Evolutionary conservation across 2,329 filamentous ascomycete species (phyloP), one percentile per base, ranked within the genome.

Genomic region (Aspergillus novofumigatus): DNA sequence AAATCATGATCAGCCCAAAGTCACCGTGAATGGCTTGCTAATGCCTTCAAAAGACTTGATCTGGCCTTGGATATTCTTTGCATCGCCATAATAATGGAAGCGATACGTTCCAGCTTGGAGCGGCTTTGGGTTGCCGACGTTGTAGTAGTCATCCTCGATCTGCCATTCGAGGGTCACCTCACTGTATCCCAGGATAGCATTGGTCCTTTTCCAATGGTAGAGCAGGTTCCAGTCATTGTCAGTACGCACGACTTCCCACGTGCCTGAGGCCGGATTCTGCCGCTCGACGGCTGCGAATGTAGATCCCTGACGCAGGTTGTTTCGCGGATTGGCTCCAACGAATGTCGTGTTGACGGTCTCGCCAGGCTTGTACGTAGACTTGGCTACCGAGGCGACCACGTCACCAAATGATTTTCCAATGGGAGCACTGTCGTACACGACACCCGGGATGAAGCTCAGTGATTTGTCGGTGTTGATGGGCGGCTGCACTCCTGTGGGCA

Each of bases 271-370:
- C 42, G 65, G 62, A 35, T 80, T 70, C 50, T 84, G 79, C 67
- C 79, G 79, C 77, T 97, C 92, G 0, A 97, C 83, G 0, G 89
- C 84, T 0, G 87, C 87, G 72, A 86, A 97, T 0, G 91, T 96
- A 2, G 80, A 81, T 66, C 90, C 92, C 1, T 91, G 84, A 1
- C 86, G 84, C 29, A 97, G 83, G 62, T 96, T 89, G 72, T 97
- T 97, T 29, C 93, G 84, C 17, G 93, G 93, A 67, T 96, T 96
- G 1, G 92, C 92, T 17, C 88, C 93, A 2, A 93, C 84, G 72
- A 97, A 97, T 0, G 81, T 86, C 0, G 82, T 88, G 17, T 77
- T 81, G 51, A 92, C 84, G 3, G 78, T 77, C 32, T 83, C 80
- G 3, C 91, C 90, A 8, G 81, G 75, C 1, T 73, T 61, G 69